Evolutionary conservation across 2,329 filamentous ascomycete species (phyloP), one percentile per base, ranked within the genome.

Genomic region (Bipolaris cookei): DNA sequence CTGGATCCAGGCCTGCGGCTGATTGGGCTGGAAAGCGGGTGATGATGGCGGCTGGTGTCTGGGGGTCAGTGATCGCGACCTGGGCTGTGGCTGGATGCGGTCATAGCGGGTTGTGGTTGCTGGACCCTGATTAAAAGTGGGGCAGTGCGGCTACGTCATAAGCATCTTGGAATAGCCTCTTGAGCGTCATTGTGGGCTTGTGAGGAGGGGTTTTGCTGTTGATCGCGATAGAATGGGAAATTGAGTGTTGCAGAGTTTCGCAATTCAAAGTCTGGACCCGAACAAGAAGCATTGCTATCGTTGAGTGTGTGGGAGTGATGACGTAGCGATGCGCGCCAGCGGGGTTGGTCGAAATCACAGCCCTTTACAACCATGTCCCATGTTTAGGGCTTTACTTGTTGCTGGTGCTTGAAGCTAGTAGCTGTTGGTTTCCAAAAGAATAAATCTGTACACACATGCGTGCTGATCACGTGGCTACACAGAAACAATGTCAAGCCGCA

Each of bases 141-240:
- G 23, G 38, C 35, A 3, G 11, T 30, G 30, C 16, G 6, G 2
- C 16, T 57, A 69, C 65, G 65, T 69, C 67, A 69, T 63, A 30
- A 11, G 28, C 28, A 50, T 16, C 63, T 41, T 16, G 41, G 51
- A 57, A 65, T 58, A 63, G 54, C 54, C 42, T 58, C 38, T 55
- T 34, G 4, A 28, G 45, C 62, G 61, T 63, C 62, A 64, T 64
- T 44, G 56, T 50, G 49, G 50, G 48, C 6, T 34, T 37, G 14
- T n/a, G 28, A 50, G 8, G 20, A 41, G 35, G 23, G 16, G n/a
- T 54, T 39, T 16, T 20, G 49, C 51, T 48, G 32, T 44, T 47
- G 32, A 50, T 56, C 42, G 30, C 14, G 16, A 25, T 51, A 20
- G 38, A 51, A 43, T 11, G 18, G 21, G 41, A 45, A 37, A 43